Evolutionary conservation across 2,329 filamentous ascomycete species (phyloP), one percentile per base, ranked within the genome.

Genomic region (Aureobasidium sp.): DNA sequence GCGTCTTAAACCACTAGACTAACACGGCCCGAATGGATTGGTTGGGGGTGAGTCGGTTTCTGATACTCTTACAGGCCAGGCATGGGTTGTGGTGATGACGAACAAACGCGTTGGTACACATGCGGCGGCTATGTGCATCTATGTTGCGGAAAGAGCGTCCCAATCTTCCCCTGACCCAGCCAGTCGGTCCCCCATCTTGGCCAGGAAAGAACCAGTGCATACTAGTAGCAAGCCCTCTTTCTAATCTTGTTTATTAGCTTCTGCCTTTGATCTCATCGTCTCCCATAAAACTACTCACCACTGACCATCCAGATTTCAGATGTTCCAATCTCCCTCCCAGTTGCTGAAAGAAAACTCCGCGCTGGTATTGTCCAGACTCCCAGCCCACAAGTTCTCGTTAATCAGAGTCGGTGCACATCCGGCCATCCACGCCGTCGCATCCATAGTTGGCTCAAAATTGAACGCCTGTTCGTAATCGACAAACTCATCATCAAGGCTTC

Each of bases 1-100:
- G 36, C 57, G 57, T 59, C 57, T 59, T 59, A 59, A 59, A 59
- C 57, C 57, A 42, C 57, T 59, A 59, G 57, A 50, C 57, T 59
- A 59, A 30, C 10, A 42, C 45, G 5, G 27, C 57, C 5, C 1
- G 1, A 21, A 21, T 21, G 21, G 21, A 21, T n/a, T 58, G 48
- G 54, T 25, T 58, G 32, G 4, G 5, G 5, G 21, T 25, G 29
- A 2, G 10, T 13, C 16, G 9, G 21, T 3, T 1, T 39, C 9
- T 11, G 29, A 9, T 3, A 21, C 5, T 27, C 3, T 10, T 57
- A n/a, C 45, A 16, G 29, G 9, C 8, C 30, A 34, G 30, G 42
- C 11, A 30, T 16, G 16, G 6, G 30, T 47, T n/a, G 53, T 42
- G 29, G 13, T 57, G 41, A 29, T 11, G 30, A 47, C 47, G 16